These are phyloP conservation scores for Odonthalia washingtoniensis DNA, from an alignment of 31 red algal genomes.

Conservation along the genomic window DNA sequence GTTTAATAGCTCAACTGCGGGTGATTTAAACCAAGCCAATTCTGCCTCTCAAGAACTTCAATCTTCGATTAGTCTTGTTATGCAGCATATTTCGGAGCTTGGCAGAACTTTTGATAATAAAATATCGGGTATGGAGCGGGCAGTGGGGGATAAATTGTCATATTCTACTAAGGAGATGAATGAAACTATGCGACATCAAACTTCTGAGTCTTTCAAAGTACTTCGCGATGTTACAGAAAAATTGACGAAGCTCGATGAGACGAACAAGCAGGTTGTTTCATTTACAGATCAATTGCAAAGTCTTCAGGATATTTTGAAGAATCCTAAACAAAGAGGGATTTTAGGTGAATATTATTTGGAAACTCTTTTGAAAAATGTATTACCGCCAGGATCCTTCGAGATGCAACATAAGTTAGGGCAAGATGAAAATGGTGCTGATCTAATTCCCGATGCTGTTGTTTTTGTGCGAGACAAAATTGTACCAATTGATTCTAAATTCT, in stretches of 20 bases:
- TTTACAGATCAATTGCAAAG: neutral
- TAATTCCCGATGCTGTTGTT: neutral
- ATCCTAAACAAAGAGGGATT: neutral
- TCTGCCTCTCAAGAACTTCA: no score
- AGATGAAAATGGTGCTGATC: no score
- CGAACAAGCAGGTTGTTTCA: neutral
- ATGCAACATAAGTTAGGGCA: neutral
- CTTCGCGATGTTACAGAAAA: neutral
- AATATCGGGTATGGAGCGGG: no score
- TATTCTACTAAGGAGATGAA: neutral
- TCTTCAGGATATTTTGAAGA: neutral
- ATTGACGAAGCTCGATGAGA: neutral
- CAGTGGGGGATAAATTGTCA: no score
- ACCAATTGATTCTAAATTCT: constrained; percentile 1
- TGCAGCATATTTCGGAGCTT: no score
- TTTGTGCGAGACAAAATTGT: neutral
- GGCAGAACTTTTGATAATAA: no score
- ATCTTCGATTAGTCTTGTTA: no score
- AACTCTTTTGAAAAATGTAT: neutral
- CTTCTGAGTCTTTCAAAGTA: neutral
- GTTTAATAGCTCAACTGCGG: no score
- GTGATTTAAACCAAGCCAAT: no score
- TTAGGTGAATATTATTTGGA: neutral
- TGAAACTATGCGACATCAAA: neutral
- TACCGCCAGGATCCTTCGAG: neutral